A percentile compares a stretch with the other conserved stretches of the same genome.
phyloP scores from a whole-genome alignment of 2,329 filamentous ascomycete genomes.

The Ilyonectria sp. region DNA sequence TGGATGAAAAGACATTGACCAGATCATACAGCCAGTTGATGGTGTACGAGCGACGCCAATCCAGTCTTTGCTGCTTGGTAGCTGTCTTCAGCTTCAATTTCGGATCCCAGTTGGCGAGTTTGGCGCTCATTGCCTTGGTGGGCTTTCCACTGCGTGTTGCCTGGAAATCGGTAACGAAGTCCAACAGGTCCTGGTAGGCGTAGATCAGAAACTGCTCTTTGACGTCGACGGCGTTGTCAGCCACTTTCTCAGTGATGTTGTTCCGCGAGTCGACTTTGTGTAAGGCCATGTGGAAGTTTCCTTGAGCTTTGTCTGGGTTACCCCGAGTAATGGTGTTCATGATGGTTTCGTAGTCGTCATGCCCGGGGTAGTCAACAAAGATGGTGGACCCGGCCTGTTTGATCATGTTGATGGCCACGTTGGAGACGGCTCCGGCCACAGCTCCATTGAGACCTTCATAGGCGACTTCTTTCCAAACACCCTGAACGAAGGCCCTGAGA shows the following conservation, averaged over 20 bases:
- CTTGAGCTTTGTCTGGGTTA: slow-evolving; percentile 49
- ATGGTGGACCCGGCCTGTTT: slow-evolving; percentile 56
- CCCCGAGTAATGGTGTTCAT: slow-evolving; percentile 59
- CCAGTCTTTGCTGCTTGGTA: slow-evolving; percentile 55
- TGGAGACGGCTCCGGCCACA: slow-evolving; percentile 60
- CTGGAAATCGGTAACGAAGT: slow-evolving; percentile 63
- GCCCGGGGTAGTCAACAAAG: slow-evolving; percentile 62
- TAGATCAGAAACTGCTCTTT: slow-evolving; percentile 62
- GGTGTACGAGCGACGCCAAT: slow-evolving; percentile 64
- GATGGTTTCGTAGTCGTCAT: slow-evolving; percentile 60
- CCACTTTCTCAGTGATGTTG: slow-evolving; percentile 11
- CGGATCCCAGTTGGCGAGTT: slow-evolving; percentile 60
- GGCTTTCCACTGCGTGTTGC: slow-evolving; percentile 61
- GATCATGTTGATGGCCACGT: slow-evolving; percentile 59
- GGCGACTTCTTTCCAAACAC: slow-evolving; percentile 60
- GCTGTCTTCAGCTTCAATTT: slow-evolving; percentile 55
- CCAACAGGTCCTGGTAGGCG: slow-evolving; percentile 58
- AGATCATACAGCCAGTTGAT: slow-evolving; percentile 69
- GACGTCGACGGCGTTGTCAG: slow-evolving; percentile 51
- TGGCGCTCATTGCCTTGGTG: slow-evolving; percentile 58
- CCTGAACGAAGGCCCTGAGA: slow-evolving; percentile 58
- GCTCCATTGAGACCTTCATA: slow-evolving; percentile 62
- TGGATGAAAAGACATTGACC: slow-evolving; percentile 60
- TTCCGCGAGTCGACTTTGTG: not conserved
- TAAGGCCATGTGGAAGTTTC: slow-evolving; percentile 11